Conservation (phyloP, 176 grass and related monocot species). For the Musa schizocarpa region DNA sequence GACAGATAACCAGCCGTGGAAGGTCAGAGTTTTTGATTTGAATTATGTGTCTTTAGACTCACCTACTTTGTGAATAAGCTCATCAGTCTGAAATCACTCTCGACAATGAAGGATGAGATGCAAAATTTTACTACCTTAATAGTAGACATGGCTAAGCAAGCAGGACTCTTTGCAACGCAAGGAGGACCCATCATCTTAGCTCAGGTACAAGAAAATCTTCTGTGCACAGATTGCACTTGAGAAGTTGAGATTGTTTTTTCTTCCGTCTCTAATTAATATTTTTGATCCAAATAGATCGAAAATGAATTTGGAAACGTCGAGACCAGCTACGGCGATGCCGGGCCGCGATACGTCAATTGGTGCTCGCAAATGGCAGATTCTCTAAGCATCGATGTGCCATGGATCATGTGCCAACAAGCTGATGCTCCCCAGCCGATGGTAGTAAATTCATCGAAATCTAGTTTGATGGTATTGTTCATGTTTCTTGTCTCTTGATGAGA, state of each 20-base stretch:
- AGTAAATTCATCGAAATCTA: constrained; percentile 12
- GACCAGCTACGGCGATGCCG: constrained; percentile 1
- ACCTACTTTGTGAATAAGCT: no score
- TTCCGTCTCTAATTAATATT: background rate
- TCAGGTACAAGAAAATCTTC: constrained; percentile 20
- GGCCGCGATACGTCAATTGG: constrained; percentile 40
- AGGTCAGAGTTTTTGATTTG: constrained; percentile 24
- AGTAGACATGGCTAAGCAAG: constrained; percentile 45
- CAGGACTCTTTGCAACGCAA: constrained; percentile 33
- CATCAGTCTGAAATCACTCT: no score
- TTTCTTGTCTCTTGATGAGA: constrained; percentile 2
- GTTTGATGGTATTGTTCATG: background rate
- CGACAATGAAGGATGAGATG: constrained; percentile 37
- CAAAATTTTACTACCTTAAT: constrained; percentile 44
- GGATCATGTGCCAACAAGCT: constrained; percentile 66
- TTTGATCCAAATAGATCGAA: constrained; percentile 31
- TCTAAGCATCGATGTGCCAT: constrained; percentile 32
- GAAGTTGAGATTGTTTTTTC: background rate
- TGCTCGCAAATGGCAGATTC: constrained; percentile 34
- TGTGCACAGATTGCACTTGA: background rate
- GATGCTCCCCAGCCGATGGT: constrained; percentile 40
- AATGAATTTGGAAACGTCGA: constrained; percentile 57
- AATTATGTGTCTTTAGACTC: background rate
- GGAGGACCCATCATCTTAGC: constrained; percentile 56
- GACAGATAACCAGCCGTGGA: constrained; percentile 45